These are phyloP conservation scores for Entomortierella chlamydospora DNA, from an alignment of 192 early-diverging fungal genomes.

Conservation along the genomic window DNA sequence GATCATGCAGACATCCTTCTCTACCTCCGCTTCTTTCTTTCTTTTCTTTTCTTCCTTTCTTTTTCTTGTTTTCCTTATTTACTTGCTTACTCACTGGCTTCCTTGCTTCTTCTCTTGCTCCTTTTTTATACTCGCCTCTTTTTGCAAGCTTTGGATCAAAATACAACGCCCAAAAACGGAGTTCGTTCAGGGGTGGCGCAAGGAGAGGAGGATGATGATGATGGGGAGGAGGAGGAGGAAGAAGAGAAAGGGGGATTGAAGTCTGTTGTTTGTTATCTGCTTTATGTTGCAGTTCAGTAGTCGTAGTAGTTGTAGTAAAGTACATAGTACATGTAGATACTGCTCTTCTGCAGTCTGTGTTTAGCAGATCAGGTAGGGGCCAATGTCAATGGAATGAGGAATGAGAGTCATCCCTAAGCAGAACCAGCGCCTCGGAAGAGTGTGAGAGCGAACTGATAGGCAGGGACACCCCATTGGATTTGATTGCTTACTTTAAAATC, in stretches of 20 bases:
- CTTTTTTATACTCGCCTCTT: neutral
- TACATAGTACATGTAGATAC: neutral
- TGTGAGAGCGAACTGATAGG: neutral
- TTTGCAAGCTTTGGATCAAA: no score
- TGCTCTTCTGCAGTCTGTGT: neutral
- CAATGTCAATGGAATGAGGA: neutral
- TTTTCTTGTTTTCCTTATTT: no score
- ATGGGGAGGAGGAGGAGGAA: no score
- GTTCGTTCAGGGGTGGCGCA: slow-evolving; percentile 7
- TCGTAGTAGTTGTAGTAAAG: neutral
- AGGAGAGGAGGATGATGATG: neutral
- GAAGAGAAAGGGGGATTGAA: no score
- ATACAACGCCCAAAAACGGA: slow-evolving; percentile 14
- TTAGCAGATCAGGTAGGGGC: neutral
- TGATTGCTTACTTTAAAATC: neutral
- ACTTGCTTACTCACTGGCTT: no score
- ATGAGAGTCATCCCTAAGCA: neutral
- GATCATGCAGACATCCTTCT: no score
- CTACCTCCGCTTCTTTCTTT: neutral
- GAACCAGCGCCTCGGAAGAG: neutral
- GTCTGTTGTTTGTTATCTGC: no score
- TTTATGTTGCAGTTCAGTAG: neutral
- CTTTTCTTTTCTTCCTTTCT: neutral
- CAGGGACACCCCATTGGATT: neutral
- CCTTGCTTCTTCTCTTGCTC: neutral